phyloP scores from a whole-genome alignment of 176 grass and related monocot species.

The Tillandsia leiboldiana region DNA sequence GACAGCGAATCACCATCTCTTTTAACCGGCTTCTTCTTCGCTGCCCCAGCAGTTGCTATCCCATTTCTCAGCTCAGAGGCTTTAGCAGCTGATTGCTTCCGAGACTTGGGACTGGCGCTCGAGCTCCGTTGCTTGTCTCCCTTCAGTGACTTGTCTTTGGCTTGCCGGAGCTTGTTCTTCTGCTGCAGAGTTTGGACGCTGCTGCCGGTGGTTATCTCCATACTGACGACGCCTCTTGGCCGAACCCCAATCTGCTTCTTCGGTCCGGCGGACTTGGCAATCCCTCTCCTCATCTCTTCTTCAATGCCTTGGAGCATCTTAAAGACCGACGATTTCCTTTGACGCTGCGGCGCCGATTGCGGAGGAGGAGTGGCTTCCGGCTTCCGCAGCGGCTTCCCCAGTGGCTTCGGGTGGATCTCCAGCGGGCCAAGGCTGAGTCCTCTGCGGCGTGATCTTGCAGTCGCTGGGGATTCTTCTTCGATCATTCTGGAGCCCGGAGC shows the following conservation, averaged over 20 bases:
- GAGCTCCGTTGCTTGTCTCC: conserved; percentile 36
- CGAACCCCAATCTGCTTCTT: conserved; percentile 6
- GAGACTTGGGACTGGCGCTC: conserved; percentile 50
- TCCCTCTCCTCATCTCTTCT: conserved; percentile 3
- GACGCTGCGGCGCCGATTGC: conserved; percentile 20
- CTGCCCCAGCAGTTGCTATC: conserved; percentile 12
- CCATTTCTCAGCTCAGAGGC: conserved; percentile 19
- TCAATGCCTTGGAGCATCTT: conserved; percentile 10
- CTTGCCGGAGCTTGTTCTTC: conserved; percentile 12
- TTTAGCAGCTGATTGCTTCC: conserved; percentile 45
- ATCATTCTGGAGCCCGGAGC: conserved; percentile 8
- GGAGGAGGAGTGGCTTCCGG: conserved; percentile 18
- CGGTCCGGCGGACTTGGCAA: neutral
- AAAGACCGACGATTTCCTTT: conserved; percentile 20
- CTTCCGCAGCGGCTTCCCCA: conserved; percentile 3
- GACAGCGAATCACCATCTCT: neutral
- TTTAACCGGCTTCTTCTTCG: conserved; percentile 23
- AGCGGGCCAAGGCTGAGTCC: conserved; percentile 63
- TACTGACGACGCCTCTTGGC: conserved; percentile 9
- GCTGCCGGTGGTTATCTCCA: conserved; percentile 1
- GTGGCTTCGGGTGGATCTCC: conserved; percentile 40
- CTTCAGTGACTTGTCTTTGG: conserved; percentile 19
- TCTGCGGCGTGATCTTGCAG: conserved; percentile 33
- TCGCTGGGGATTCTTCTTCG: conserved; percentile 18
- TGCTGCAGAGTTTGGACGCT: neutral